Percentiles rank a stretch among this genome's conserved stretches.
Evolutionary conservation across 192 early-diverging fungal species (phyloP).

Genomic region (Gigaspora rosea): DNA sequence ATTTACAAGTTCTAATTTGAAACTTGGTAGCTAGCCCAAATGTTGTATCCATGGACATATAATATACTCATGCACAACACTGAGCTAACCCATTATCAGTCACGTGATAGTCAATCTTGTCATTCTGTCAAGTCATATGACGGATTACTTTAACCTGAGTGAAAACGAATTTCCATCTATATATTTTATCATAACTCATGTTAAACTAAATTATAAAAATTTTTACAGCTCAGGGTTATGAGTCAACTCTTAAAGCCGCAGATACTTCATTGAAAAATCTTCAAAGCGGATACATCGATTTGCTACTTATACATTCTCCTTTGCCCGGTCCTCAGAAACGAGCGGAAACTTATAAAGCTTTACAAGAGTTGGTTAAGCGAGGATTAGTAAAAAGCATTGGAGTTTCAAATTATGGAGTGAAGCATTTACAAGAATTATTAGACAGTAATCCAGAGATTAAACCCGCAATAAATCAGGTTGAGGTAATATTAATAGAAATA

Average conservation of each 20-base stretch:
- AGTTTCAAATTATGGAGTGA: conserved; percentile 58
- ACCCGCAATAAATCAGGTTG: conserved; percentile 59
- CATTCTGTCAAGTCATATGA: too few species aligned
- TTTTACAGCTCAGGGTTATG: conserved; percentile 48
- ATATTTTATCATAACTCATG: too few species aligned
- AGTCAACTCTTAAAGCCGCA: conserved; percentile 51
- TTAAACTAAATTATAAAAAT: too few species aligned
- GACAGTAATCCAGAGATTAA: conserved; percentile 42
- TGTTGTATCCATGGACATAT: too few species aligned
- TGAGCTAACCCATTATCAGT: too few species aligned
- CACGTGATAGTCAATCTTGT: too few species aligned
- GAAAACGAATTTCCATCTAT: too few species aligned
- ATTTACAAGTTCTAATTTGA: too few species aligned
- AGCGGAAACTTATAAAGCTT: conserved; percentile 50
- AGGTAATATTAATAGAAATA: conserved; percentile 34
- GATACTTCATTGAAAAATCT: conserved; percentile 56
- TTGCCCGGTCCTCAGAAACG: conserved; percentile 49
- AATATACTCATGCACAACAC: too few species aligned
- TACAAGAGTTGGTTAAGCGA: conserved; percentile 49
- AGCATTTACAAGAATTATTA: conserved; percentile 54
- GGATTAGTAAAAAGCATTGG: conserved; percentile 60
- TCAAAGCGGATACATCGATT: conserved; percentile 58
- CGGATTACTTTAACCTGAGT: too few species aligned
- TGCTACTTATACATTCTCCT: conserved; percentile 65
- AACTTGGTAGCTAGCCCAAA: too few species aligned